Base-by-base conservation (phyloP, 805 yeast genomes). In the Candida sanyiensis region DNA sequence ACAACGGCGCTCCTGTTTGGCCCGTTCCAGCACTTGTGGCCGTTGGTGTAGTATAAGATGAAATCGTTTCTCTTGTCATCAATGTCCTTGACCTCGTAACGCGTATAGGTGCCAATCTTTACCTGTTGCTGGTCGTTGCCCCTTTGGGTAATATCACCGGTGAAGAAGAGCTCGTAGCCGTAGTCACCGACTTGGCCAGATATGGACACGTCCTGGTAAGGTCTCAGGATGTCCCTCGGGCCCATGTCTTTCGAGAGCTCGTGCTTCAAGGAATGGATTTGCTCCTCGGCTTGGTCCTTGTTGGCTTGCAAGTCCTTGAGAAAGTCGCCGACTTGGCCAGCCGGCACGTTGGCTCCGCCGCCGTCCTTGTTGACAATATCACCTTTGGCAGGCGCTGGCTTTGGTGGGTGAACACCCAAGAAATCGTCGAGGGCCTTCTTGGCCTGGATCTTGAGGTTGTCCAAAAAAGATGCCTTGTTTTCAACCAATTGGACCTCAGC, bases 11-110 rank as follows among this genome's bases (percentile, higher is more conserved):
- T 72, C 58, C 98, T 75, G 21, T 65, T 58, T 5, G 97, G 97
- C 0, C 98, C 98, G 57, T 88, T 85, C 96, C 97, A 90, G 61
- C 98, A 93, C 54, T 70, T 73, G 29, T 77, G 79, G 16, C 98
- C 98, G 15, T 66, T 54, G 4, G 59, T 64, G 54, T 68, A 93
- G 22, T 53, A 49, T 22, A 74, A 45, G 16, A 45, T 47, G 32
- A 67, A 39, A 23, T 63, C 63, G 30, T 57, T 62, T 28, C 56
- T 57, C 5, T 50, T 61, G 34, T 50, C 58, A 37, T 45, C 62
- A 44, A 50, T 41, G 13, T 62, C 60, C 4, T 57, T 62, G 6
- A 51, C 50, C 9, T 48, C 45, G 29, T 55, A 54, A 15, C 44
- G 36, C 20, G 47, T 48, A 33, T 52, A 63, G 2, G 44, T 49